phyloP scores from a whole-genome alignment of 495 filamentous ascomycete species.

The Wilcoxina mikolae region DNA sequence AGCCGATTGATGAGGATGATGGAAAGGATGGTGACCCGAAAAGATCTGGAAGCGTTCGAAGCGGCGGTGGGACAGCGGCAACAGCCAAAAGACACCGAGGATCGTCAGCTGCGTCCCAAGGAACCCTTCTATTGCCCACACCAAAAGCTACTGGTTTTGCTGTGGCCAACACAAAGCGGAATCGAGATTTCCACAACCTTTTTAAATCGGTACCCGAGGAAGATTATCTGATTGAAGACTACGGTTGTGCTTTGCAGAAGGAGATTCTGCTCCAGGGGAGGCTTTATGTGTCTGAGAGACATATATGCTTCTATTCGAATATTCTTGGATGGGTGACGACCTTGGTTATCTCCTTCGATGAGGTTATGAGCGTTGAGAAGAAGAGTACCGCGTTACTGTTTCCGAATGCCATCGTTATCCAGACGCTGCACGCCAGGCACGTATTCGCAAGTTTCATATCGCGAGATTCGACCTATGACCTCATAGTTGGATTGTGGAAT shows the following conservation, averaged over 20 bases:
- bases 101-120: constrained; percentile 66
- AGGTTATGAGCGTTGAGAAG: constrained; percentile 92
- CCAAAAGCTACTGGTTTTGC: constrained; percentile 87
- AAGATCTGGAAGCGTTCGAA: constrained; percentile 56
- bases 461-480: constrained; percentile 88
- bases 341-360: constrained; percentile 92
- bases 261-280: constrained; percentile 92
- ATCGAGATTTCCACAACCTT: constrained; percentile 81
- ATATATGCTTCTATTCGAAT: constrained; percentile 97
- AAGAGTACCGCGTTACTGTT: constrained; percentile 91
- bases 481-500: constrained; percentile 97
- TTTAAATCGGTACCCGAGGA: constrained; percentile 97
- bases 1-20: constrained; percentile 44
- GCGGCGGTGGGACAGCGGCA: constrained; percentile 26
- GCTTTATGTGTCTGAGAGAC: constrained; percentile 90
- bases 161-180: constrained; percentile 87
- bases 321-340: constrained; percentile 97
- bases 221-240: constrained; percentile 96
- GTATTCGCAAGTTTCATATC: constrained; percentile 90
- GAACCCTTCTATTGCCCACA: constrained; percentile 37
- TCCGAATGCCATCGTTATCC: constrained; percentile 93
- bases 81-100: constrained; percentile 54
- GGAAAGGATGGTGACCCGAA: constrained; percentile 46
- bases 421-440: constrained; percentile 86
- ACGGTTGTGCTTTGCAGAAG: constrained; percentile 86